Base-by-base conservation (phyloP, 2,329 filamentous ascomycete genomes). In the Paecilomyces dactylethromorphus region DNA sequence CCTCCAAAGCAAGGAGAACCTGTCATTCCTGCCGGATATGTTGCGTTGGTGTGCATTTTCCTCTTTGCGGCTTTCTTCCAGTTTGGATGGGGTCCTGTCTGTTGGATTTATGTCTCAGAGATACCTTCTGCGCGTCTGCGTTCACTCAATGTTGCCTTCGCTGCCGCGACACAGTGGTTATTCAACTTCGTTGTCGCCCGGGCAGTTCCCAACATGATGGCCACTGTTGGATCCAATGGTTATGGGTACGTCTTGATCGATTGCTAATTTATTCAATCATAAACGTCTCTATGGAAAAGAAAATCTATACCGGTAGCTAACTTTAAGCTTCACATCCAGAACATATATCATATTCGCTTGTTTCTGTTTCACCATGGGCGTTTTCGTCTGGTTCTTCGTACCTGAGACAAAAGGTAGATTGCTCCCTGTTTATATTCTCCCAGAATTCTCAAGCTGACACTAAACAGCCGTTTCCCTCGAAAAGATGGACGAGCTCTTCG, bases 131-230 rank as follows among this genome's bases (percentile, higher is more conserved):
- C 85, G 0, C 79, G 86, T 39, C 78, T 90, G 3, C 78, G 88
- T 55, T 83, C 82, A 31, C 75, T 86, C 64, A 88, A 88, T 64
- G 86, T 90, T 1, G 82, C 86, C 1, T 77, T 90, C 29, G 87
- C 81, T 0, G 86, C 87, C 0, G 84, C 83, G 0, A 87, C 84
- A 0, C 86, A 90, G 65, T 89, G 87, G 87, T 73, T 90, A 2
- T 89, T 89, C 73, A 90, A 90, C 67, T 88, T 90, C 56, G 81
- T 89, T 5, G 84, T 90, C 56, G 86, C 87, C 0, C 76, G 84
- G 57, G 84, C 83, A 26, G 85, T 85, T 0, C 83, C 87, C 1
- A 84, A 82, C 49, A 89, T 90, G 87, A 50, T 60, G 31, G 59
- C 58, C 8, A 59, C 57, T 0, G 52, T 59, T n/a, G 59, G 59